Evolutionary conservation across 768 basidiomycete genomes (phyloP).

Genomic region (Xerocomus potaroensis): DNA sequence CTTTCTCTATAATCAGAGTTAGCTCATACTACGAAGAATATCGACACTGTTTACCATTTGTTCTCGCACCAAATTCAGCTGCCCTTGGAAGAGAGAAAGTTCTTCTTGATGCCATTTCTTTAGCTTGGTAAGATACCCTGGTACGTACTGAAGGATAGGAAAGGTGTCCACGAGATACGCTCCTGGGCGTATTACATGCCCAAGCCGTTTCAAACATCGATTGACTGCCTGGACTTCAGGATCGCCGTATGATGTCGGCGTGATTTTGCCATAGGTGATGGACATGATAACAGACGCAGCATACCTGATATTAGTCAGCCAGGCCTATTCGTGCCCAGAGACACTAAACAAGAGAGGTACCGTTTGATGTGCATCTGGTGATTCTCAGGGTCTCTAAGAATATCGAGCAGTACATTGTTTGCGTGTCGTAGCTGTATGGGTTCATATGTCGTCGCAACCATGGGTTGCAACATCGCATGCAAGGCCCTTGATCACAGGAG

Average conservation of each 20-base stretch:
- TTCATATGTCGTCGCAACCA: constrained; percentile 30
- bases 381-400: constrained; percentile 29
- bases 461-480: constrained; percentile 34
- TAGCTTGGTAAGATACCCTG: too few species aligned
- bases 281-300: constrained; percentile 37
- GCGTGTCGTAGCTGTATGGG: constrained; percentile 32
- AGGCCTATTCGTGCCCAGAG: not conserved
- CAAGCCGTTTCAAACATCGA: constrained; percentile 23
- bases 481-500: constrained; percentile 21
- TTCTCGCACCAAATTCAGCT: too few species aligned
- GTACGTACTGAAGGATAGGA: too few species aligned
- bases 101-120: too few species aligned
- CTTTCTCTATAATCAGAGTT: too few species aligned
- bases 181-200: constrained; percentile 12
- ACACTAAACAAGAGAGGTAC: constrained; percentile 11
- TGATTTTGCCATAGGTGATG: constrained; percentile 38
- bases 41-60: too few species aligned
- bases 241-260: constrained; percentile 35
- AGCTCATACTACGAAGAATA: too few species aligned
- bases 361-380: constrained; percentile 33
- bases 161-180: too few species aligned
- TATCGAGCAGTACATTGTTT: constrained; percentile 32
- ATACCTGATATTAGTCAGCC: constrained; percentile 22
- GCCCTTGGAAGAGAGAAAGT: too few species aligned
- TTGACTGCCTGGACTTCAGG: constrained; percentile 32